Percentiles rank a stretch among this genome's conserved stretches.
Conservation (phyloP, 1,284 basidiomycete species). For the Malassezia arunalokei region DNA sequence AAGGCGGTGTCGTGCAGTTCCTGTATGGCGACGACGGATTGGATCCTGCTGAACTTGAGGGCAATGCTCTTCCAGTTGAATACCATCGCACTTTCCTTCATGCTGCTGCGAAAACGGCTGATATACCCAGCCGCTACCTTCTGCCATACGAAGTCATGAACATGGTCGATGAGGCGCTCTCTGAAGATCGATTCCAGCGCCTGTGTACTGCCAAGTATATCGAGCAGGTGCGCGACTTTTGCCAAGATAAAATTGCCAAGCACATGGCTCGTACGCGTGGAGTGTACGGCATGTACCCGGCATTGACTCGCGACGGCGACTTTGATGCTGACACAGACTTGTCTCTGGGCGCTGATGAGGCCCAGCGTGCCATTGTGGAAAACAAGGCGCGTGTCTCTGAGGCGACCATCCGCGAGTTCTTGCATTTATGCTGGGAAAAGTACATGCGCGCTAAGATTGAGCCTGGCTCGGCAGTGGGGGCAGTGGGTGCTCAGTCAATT, state of each 20-base stretch:
- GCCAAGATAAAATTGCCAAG: constrained; percentile 59
- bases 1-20: constrained; percentile 95
- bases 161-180: constrained; percentile 58
- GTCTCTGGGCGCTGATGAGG: constrained; percentile 61
- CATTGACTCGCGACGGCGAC: constrained; percentile 61
- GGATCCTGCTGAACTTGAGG: constrained; percentile 90
- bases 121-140: constrained; percentile 52
- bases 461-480: constrained; percentile 65
- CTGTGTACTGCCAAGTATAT: constrained; percentile 59
- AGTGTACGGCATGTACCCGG: constrained; percentile 72
- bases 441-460: constrained; percentile 45
- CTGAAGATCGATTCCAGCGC: constrained; percentile 52
- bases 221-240: constrained; percentile 63
- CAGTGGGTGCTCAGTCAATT: constrained; percentile 96
- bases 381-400: constrained; percentile 84
- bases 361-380: constrained; percentile 56
- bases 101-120: constrained; percentile 57
- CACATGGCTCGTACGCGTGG: constrained; percentile 61
- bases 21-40: constrained; percentile 92
- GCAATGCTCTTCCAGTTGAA: constrained; percentile 67
- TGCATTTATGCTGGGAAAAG: constrained; percentile 72
- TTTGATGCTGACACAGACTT: constrained; percentile 69
- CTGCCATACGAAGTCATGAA: constrained; percentile 78
- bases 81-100: constrained; percentile 67
- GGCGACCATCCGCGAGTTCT: constrained; percentile 64